These are phyloP conservation scores for Apocynum venetum DNA, from an alignment of 257 asterid genomes.

Conservation along the genomic window DNA sequence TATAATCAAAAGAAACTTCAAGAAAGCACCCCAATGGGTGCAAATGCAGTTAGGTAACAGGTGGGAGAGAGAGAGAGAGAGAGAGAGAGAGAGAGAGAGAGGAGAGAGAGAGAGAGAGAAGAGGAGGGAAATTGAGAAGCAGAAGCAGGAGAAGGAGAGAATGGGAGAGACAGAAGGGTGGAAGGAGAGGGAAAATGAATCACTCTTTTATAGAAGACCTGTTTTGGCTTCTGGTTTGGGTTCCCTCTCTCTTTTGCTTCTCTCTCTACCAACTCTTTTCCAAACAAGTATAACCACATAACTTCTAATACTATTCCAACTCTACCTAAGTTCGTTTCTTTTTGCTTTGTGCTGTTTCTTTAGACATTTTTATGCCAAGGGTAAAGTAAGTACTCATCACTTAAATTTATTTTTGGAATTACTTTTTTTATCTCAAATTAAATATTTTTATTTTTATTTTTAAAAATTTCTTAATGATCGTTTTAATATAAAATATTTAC, in stretches of 20 bases:
- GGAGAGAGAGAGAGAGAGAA: not conserved
- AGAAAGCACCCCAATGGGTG: constrained; percentile 13
- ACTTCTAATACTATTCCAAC: not conserved
- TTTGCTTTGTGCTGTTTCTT: not conserved
- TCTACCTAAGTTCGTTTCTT: no score
- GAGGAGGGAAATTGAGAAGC: constrained; percentile 18
- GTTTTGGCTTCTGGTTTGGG: constrained; percentile 35
- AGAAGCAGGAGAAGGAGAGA: constrained; percentile 13
- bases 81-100: no score
- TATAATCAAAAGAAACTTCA: not conserved
- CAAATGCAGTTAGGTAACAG: constrained; percentile 3
- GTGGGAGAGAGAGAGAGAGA: constrained; percentile 10
- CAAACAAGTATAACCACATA: not conserved
- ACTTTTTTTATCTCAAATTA: no score
- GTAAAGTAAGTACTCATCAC: no score
- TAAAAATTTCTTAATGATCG: no score
- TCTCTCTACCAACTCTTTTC: constrained; percentile 8
- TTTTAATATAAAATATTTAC: no score
- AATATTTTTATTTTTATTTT: no score
- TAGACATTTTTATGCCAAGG: not conserved
- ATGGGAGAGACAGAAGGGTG: constrained; percentile 9
- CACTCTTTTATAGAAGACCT: constrained; percentile 50
- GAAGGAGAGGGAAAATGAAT: constrained; percentile 37
- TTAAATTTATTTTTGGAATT: no score
- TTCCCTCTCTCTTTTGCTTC: constrained; percentile 11